Evolutionary conservation across 2,329 filamentous ascomycete genomes (phyloP).

Genomic region (Paraphoma chrysanthemicola): DNA sequence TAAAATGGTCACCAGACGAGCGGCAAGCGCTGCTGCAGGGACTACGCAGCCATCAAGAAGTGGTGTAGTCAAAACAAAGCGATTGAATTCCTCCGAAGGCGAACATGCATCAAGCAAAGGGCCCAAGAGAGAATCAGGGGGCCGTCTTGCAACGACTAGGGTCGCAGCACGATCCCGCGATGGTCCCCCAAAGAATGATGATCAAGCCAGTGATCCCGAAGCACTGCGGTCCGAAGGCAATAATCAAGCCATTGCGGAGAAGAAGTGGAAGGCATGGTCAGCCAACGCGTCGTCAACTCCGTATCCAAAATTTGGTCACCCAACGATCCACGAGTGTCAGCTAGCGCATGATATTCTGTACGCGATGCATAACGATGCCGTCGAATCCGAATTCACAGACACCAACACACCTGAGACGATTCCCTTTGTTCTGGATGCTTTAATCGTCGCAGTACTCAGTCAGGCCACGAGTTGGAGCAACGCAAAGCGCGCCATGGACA

Average conservation of each 20-base stretch:
- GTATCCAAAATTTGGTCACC: slow-evolving; percentile 7
- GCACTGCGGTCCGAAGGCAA: not conserved
- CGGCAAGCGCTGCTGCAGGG: not conserved
- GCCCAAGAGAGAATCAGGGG: not conserved
- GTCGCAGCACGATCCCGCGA: not conserved
- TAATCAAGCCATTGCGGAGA: not conserved
- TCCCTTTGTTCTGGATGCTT: slow-evolving; percentile 8
- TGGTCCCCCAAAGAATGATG: not conserved
- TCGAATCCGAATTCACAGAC: slow-evolving; percentile 6
- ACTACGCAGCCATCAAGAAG: not conserved
- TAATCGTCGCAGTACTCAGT: slow-evolving; percentile 7
- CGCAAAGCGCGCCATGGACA: slow-evolving; percentile 10
- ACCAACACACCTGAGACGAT: slow-evolving; percentile 4
- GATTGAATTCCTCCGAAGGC: not conserved
- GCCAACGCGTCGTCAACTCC: slow-evolving; percentile 9
- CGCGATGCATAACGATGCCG: slow-evolving; percentile 5
- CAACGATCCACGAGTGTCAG: slow-evolving; percentile 7
- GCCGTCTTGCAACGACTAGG: not conserved
- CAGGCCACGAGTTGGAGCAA: slow-evolving; percentile 11
- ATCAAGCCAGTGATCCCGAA: not conserved
- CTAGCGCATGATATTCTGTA: slow-evolving; percentile 7
- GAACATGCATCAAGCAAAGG: not conserved
- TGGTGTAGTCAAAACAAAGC: not conserved
- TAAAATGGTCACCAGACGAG: not conserved
- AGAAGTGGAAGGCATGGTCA: slow-evolving; percentile 14